Evolutionary conservation across 768 basidiomycete genomes (phyloP), one percentile per base, ranked within the genome.

Genomic region (Tulasnella sp.): DNA sequence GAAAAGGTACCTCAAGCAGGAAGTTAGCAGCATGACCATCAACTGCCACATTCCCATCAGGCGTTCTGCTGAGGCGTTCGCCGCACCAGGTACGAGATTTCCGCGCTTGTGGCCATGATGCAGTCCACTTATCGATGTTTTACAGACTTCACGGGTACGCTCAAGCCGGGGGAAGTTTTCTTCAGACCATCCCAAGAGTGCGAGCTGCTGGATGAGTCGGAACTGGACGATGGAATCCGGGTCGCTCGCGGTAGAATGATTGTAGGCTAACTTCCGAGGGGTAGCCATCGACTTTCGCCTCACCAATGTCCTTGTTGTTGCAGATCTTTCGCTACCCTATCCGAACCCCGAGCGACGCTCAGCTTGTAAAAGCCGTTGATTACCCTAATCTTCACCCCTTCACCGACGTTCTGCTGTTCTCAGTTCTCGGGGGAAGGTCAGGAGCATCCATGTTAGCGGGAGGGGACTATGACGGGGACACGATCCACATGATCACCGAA

Each of bases 381-480:
- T 37, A 52, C 17, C 36, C 37, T 19, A 19, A 74, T 19, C 66
- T 75, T 12, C 64, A 34, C 8, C 12, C 42, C 11, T 63, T 69
- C 22, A 36, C 22, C 14, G 74, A 75, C 34, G 74, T 75, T 4
- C 73, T 75, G 29, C 62, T 81, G 0, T 77, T 82, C 35, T 80
- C 79, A 1, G 77, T 76, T 17, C 76, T 78, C 40, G 81, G 78
- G 3, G 52, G 76, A 44, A 81, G 88, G 11, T 84, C 88, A 72
- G 81, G 86, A 16, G 84, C 88, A 6, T 89, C 89, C 74, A 83
- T 86, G 74, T 81, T 90, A n/a, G 62, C 68, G 52, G 16, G 67
- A 87, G 89, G 89, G 22, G 90, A 90, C 75, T 90, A 90, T 74
- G 90, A 90, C 75, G 90, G 90, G 19, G 71, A 77, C 73, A 75